Evolutionary conservation across 331 rosid species (phyloP), one percentile per base, ranked within the genome.

Genomic region (Malus hybrid): DNA sequence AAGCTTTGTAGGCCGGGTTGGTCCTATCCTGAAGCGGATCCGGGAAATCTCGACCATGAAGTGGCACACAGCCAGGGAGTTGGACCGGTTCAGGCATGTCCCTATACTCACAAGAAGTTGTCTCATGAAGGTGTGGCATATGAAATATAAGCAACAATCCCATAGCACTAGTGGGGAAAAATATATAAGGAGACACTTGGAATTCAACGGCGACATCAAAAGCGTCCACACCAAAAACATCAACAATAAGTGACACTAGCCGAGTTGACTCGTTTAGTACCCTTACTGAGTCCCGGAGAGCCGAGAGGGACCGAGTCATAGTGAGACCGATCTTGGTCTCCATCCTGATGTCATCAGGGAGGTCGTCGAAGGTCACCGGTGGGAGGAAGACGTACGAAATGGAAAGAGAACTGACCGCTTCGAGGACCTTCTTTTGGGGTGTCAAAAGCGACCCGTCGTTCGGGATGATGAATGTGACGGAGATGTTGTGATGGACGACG

Each of bases 31-130:
- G 81, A 76, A 75, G 0, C 3, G 79, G 73, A 7, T 55, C 75
- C 0, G 28, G 4, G 2, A 89, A 81, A 29, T 89, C 89, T 0
- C 24, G n/a, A 3, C 84, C 86, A 1, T 82, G 65, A 12, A 87
- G 27, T 0, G 84, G 78, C 0, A 84, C 42, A 66, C 96, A 90
- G 1, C 96, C 91, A 0, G 89, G 89, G 27, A 88, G 60, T n/a
- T 65, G 48, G 4, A 90, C 39, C 0, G 70, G 82, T 10, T 76
- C 42, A 0, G 86, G 83, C 15, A 73, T 20, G 11, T 83, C 88
- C 22, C 77, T 73, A n/a, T 65, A 85, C 76, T 88, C 87, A 11
- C 79, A 79, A 1, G 81, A 31, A 28, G 78, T 33, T 0, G n/a
- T 56, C 27, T 81, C 54, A 12, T 90, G 87, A 3, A 90, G 80